Evolutionary conservation across 225 moss, liverwort and hornwort genomes (phyloP), one percentile per base, ranked within the genome.

Genomic region (Marchantia paleacea): DNA sequence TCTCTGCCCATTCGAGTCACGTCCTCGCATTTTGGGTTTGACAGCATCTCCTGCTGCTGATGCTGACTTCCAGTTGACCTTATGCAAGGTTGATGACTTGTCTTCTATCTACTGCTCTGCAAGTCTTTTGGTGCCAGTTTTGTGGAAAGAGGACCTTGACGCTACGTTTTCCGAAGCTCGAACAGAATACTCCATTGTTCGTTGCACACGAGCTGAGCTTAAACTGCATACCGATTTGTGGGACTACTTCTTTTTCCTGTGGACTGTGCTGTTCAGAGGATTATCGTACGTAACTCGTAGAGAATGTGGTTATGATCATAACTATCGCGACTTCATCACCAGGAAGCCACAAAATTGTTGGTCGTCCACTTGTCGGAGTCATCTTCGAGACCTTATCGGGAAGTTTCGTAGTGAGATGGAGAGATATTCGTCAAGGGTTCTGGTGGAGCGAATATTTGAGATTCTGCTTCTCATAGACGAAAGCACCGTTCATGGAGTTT

Each of bases 21-120:
- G 79, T 11, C 83, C 83, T 75, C 83, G 79, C 25, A 75, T 83
- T n/a, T 39, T 83, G 73, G 83, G 83, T 3, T 75, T 83, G 31
- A 83, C 83, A 12, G 83, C 83, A 15, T 83, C 83, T 9, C 83
- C 76, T 24, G 83, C 78, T 30, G 72, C 79, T 83, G 79, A 83
- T 7, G 31, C 67, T 2, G 54, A 25, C 64, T 13, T 18, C 22
- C 55, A 47, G 2, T 31, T 16, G 31, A 79, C 83, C 11, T 25
- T 53, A 24, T 19, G 0, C 16, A 73, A 75, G 58, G 78, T 83
- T 16, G 9, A 75, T 1, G 83, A 79, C 31, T 73, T 83, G 1
- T 79, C 66, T 28, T 52, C 52, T 3, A 72, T 39, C n/a, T 83
- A 57, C 48, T 64, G 83, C 75, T 47, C 49, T n/a, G 79, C 79